These are phyloP conservation scores for Alternaria atra DNA, from an alignment of 2,329 filamentous ascomycete species.

Conservation along the genomic window DNA sequence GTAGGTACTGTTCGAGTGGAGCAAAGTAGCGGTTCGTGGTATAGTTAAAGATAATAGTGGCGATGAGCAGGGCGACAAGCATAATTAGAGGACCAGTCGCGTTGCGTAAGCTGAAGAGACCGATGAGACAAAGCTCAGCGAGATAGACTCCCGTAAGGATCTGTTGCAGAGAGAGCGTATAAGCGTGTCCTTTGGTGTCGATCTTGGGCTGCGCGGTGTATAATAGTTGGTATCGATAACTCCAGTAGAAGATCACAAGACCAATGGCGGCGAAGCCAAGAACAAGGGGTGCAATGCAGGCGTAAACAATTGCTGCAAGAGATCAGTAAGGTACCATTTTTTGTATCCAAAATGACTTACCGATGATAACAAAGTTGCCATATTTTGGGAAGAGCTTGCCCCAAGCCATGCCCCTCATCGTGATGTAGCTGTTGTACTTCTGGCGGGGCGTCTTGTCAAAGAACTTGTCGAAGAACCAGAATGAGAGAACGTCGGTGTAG, in stretches of 20 bases:
- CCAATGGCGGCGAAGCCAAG: conserved; percentile 83
- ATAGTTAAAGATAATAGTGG: conserved; percentile 46
- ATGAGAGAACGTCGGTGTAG: conserved; percentile 75
- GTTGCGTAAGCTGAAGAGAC: conserved; percentile 69
- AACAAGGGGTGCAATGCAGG: conserved; percentile 85
- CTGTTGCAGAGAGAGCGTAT: conserved; percentile 87
- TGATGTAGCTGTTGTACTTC: conserved; percentile 48
- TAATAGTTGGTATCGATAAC: conserved; percentile 89
- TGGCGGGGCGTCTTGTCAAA: conserved; percentile 75
- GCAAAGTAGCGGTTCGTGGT: conserved; percentile 46
- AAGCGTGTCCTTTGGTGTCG: conserved; percentile 88
- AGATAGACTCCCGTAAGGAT: conserved; percentile 86
- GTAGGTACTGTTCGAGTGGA: conserved; percentile 48
- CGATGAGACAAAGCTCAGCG: conserved; percentile 82
- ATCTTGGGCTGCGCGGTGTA: conserved; percentile 84
- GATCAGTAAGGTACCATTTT: conserved; percentile 18
- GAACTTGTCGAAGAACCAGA: conserved; percentile 76
- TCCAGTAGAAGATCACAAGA: conserved; percentile 82
- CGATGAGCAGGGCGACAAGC: conserved; percentile 41
- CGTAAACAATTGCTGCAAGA: conserved; percentile 77
- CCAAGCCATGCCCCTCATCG: conserved; percentile 49
- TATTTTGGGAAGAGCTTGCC: conserved; percentile 54
- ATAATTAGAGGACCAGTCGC: conserved; percentile 48
- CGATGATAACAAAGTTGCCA: conserved; percentile 53
- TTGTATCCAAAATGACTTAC: conserved; percentile 29